phyloP scores from a whole-genome alignment of 805 yeast species.

The Tetrapisispora arboricola region DNA sequence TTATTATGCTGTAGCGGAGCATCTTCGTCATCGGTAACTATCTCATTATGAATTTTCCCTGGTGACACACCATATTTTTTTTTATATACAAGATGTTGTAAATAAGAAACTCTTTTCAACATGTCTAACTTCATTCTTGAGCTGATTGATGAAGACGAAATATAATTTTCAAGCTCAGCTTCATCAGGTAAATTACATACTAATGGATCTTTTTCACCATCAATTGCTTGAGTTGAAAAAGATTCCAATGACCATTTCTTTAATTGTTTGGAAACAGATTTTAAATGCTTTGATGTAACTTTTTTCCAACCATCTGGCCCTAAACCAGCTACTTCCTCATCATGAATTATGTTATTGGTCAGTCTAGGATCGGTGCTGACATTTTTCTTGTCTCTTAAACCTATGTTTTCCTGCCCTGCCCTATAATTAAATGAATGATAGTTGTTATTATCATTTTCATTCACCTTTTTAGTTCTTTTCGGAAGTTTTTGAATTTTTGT shows the following conservation, averaged over 20 bases:
- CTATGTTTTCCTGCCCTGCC: slow-evolving; percentile 80
- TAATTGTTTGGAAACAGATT: slow-evolving; percentile 46
- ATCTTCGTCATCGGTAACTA: background rate
- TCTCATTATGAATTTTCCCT: background rate
- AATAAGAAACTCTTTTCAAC: slow-evolving; percentile 58
- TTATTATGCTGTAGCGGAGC: slow-evolving; percentile 3
- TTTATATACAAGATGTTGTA: slow-evolving; percentile 55
- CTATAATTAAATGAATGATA: slow-evolving; percentile 67
- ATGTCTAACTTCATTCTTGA: slow-evolving; percentile 59
- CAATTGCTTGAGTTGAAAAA: slow-evolving; percentile 26
- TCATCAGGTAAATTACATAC: slow-evolving; percentile 41
- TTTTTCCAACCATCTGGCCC: slow-evolving; percentile 57
- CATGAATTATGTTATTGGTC: slow-evolving; percentile 53
- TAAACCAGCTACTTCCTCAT: slow-evolving; percentile 62
- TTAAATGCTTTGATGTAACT: slow-evolving; percentile 40
- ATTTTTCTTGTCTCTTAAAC: slow-evolving; percentile 74
- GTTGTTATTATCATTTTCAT: background rate
- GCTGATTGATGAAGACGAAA: slow-evolving; percentile 37
- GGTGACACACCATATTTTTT: slow-evolving; percentile 26
- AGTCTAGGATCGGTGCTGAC: slow-evolving; percentile 77
- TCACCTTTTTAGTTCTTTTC: background rate
- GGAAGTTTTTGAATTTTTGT: slow-evolving; percentile 8
- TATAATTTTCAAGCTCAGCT: slow-evolving; percentile 46
- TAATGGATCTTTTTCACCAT: slow-evolving; percentile 22
- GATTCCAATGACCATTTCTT: slow-evolving; percentile 45